phyloP scores from a whole-genome alignment of 2,329 filamentous ascomycete genomes.

The Venturia aucupariae region DNA sequence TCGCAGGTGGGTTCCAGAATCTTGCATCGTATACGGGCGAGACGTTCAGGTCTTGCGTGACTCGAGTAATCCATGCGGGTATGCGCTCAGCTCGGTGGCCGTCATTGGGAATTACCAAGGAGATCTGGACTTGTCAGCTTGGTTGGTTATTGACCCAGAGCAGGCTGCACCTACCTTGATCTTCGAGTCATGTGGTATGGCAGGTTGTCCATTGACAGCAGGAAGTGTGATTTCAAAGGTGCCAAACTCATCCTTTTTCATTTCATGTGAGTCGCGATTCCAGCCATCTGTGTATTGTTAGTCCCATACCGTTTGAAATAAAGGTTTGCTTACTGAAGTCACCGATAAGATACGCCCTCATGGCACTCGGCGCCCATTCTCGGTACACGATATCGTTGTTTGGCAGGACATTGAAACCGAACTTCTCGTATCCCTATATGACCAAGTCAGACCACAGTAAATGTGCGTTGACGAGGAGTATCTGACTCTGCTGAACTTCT shows the following conservation, averaged over 20 bases:
- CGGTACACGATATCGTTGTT: slow-evolving; percentile 83
- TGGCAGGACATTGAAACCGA: slow-evolving; percentile 71
- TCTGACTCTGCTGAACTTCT: slow-evolving; percentile 76
- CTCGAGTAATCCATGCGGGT: slow-evolving; percentile 94
- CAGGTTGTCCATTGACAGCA: slow-evolving; percentile 61
- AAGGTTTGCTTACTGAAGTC: slow-evolving; percentile 67
- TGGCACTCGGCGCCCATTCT: slow-evolving; percentile 93
- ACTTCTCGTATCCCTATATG: slow-evolving; percentile 69
- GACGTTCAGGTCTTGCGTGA: slow-evolving; percentile 82
- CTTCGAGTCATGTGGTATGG: slow-evolving; percentile 89
- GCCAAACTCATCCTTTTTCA: slow-evolving; percentile 79
- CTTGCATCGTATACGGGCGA: slow-evolving; percentile 90
- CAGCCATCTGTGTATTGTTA: slow-evolving; percentile 57
- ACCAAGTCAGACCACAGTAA: neutral
- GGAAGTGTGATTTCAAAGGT: slow-evolving; percentile 78
- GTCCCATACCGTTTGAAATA: slow-evolving; percentile 6
- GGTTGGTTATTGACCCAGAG: neutral
- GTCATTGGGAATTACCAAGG: slow-evolving; percentile 68
- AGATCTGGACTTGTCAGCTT: slow-evolving; percentile 50
- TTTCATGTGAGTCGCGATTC: slow-evolving; percentile 72
- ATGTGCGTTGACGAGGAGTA: neutral
- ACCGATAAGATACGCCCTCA: slow-evolving; percentile 75
- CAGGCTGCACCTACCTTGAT: slow-evolving; percentile 60
- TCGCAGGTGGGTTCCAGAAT: slow-evolving; percentile 87
- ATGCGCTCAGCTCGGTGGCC: slow-evolving; percentile 72